A percentile compares a stretch with the other conserved stretches of the same genome.
Conservation (phyloP, 352 stramenopile genomes). For the Globisporangium canariense region DNA sequence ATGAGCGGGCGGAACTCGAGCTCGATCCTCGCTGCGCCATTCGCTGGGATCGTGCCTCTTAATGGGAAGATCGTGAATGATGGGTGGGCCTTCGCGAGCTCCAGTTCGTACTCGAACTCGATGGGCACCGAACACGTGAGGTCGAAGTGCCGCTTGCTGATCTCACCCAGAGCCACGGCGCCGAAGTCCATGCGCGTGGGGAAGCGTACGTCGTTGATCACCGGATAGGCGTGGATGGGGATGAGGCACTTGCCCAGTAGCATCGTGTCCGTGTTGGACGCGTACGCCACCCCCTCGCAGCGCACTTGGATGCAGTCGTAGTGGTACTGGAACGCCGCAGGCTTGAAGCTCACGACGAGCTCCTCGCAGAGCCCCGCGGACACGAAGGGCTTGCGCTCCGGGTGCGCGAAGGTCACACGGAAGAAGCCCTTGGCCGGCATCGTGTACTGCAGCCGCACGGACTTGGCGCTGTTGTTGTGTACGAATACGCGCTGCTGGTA, state of each 20-base stretch:
- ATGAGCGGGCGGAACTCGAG: constrained; percentile 70
- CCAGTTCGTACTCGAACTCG: constrained; percentile 85
- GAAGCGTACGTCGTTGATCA: constrained; percentile 76
- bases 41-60: constrained; percentile 61
- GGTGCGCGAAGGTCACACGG: constrained; percentile 38
- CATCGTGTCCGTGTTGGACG: constrained; percentile 40
- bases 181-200: constrained; percentile 84
- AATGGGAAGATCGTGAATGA: constrained; percentile 80
- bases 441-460: constrained; percentile 68
- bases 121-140: constrained; percentile 81
- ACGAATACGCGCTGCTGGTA: constrained; percentile 69
- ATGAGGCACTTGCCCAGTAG: constrained; percentile 51
- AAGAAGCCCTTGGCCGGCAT: constrained; percentile 50
- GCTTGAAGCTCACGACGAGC: constrained; percentile 69
- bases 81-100: constrained; percentile 55
- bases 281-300: constrained; percentile 70
- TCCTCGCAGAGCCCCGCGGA: constrained; percentile 76
- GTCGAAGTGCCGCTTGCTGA: constrained; percentile 36
- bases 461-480: constrained; percentile 74
- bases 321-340: constrained; percentile 83
- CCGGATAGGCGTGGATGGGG: constrained; percentile 86
- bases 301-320: constrained; percentile 84
- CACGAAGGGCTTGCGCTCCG: constrained; percentile 57
- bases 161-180: constrained; percentile 43
- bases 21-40: constrained; percentile 59